These are phyloP conservation scores for Wakefieldia striispora DNA, from an alignment of 768 basidiomycete genomes.

Conservation along the genomic window DNA sequence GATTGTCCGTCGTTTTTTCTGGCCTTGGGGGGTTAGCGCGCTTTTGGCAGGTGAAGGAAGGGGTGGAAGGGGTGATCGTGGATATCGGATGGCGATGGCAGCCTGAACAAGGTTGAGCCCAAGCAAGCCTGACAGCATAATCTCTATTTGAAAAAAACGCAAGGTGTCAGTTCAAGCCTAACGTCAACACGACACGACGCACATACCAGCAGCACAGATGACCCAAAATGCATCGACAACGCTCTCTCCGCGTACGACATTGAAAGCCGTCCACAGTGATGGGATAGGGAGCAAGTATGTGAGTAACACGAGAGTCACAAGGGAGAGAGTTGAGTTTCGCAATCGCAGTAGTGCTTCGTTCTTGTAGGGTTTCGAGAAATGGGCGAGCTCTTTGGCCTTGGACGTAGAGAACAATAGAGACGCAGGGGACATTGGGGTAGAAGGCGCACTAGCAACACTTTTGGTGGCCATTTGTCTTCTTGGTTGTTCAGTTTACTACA, in stretches of 20 bases:
- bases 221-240: conserved; percentile 15
- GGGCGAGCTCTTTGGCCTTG: conserved; percentile 15
- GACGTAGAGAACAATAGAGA: conserved; percentile 24
- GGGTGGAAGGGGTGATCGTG: conserved; percentile 31
- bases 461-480: conserved; percentile 16
- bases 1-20: conserved; percentile 28
- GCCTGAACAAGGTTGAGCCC: conserved; percentile 36
- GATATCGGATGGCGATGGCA: conserved; percentile 35
- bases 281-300: conserved; percentile 40
- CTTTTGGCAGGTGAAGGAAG: conserved; percentile 23
- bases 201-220: conserved; percentile 33
- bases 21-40: conserved; percentile 20
- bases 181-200: neutral
- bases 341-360: conserved; percentile 39
- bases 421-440: conserved; percentile 18
- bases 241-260: conserved; percentile 25
- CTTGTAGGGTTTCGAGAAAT: conserved; percentile 35
- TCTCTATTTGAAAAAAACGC: conserved; percentile 21
- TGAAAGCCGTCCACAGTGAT: conserved; percentile 35
- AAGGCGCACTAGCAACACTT: neutral
- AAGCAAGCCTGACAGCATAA: conserved; percentile 29
- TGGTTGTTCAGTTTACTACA: neutral
- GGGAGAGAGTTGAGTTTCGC: conserved; percentile 36
- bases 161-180: neutral
- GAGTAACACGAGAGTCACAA: conserved; percentile 32